Evolutionary conservation across 768 basidiomycete species (phyloP).

Genomic region (Mycena kentingensis): DNA sequence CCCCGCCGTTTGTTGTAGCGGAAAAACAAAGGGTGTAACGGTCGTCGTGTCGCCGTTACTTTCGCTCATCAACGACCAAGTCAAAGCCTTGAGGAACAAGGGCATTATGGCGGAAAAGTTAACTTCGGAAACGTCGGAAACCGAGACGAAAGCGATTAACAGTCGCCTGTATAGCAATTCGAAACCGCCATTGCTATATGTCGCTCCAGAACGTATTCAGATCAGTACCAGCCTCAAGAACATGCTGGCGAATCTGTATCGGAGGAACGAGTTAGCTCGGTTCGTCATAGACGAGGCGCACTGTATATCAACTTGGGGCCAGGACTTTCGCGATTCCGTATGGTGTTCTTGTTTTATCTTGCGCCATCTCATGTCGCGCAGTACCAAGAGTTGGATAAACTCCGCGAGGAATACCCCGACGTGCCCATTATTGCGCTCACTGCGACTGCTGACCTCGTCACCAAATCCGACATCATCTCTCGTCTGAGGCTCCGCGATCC

Average conservation of each 20-base stretch:
- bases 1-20: slow-evolving; percentile 78
- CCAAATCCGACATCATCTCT: slow-evolving; percentile 75
- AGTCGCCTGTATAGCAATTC: slow-evolving; percentile 45
- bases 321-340: slow-evolving; percentile 87
- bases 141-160: slow-evolving; percentile 42
- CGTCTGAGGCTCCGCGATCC: slow-evolving; percentile 64
- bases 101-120: slow-evolving; percentile 71
- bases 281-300: slow-evolving; percentile 98
- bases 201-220: slow-evolving; percentile 89
- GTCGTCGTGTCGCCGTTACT: slow-evolving; percentile 89
- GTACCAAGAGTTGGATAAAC: slow-evolving; percentile 67
- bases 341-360: slow-evolving; percentile 27
- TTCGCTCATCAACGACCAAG: slow-evolving; percentile 90
- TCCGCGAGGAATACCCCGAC: slow-evolving; percentile 74
- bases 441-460: slow-evolving; percentile 84
- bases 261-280: slow-evolving; percentile 63
- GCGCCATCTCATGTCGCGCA: slow-evolving; percentile 30
- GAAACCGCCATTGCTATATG: slow-evolving; percentile 74
- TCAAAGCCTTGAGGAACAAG: slow-evolving; percentile 61
- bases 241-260: slow-evolving; percentile 62
- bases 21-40: slow-evolving; percentile 77
- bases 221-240: slow-evolving; percentile 57
- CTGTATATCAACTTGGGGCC: slow-evolving; percentile 92
- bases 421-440: slow-evolving; percentile 96
- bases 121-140: slow-evolving; percentile 53